Conservation (phyloP, 805 yeast genomes). For the Candida taoyuanica region DNA sequence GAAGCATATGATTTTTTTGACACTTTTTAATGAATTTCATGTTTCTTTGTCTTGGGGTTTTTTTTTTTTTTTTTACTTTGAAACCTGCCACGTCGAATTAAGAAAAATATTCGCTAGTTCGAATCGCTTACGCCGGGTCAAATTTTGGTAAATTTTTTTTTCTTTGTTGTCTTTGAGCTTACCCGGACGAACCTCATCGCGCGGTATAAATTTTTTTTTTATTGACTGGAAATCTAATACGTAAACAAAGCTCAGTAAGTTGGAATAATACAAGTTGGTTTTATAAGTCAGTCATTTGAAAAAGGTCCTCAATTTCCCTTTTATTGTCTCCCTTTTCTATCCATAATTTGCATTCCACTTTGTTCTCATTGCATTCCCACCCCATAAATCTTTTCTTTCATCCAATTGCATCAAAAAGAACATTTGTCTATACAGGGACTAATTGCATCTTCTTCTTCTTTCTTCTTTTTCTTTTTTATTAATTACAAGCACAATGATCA, state of each 20-base stretch:
- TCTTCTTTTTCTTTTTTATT: background rate
- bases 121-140: too few species aligned
- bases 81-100: too few species aligned
- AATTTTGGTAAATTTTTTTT: conserved; percentile 1
- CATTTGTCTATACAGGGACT: too few species aligned
- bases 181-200: too few species aligned
- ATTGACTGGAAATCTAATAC: too few species aligned
- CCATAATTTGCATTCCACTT: background rate
- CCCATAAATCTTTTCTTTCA: background rate
- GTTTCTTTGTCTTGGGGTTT: background rate
- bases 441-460: background rate
- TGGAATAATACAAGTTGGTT: too few species aligned
- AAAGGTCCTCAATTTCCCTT: background rate
- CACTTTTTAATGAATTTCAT: background rate
- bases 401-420: conserved; percentile 1
- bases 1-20: conserved; percentile 39
- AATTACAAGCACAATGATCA: conserved; percentile 3
- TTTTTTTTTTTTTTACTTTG: background rate
- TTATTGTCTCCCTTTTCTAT: background rate
- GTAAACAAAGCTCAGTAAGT: too few species aligned
- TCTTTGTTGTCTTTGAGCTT: too few species aligned
- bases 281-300: too few species aligned
- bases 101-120: too few species aligned
- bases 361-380: background rate
- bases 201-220: too few species aligned